A percentile compares a stretch with the other conserved stretches of the same genome.
Evolutionary conservation across 2,329 filamentous ascomycete species (phyloP).

Genomic region (Lecanicillium sp.): DNA sequence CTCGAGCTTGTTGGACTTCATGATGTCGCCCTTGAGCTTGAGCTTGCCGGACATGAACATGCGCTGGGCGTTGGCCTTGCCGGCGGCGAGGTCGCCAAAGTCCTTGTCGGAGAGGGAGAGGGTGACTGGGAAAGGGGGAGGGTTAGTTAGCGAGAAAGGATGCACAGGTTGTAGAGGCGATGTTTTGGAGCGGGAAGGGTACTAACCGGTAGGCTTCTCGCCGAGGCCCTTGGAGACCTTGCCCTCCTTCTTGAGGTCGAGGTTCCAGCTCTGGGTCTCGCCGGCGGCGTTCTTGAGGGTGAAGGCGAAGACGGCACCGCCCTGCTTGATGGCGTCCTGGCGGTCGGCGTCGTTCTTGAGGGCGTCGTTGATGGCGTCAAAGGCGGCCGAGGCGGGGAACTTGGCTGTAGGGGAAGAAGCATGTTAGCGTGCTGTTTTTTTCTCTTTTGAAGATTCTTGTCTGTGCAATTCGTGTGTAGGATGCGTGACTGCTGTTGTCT

Average conservation of each 20-base stretch:
- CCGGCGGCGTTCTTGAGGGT: constrained; percentile 82
- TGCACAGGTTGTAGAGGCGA: background rate
- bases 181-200: no score
- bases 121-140: constrained; percentile 57
- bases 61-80: constrained; percentile 89
- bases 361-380: constrained; percentile 75
- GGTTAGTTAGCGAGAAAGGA: constrained; percentile 9
- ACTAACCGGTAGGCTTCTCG: constrained; percentile 75
- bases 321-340: constrained; percentile 85
- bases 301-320: constrained; percentile 83
- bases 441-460: background rate
- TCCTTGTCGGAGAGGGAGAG: constrained; percentile 77
- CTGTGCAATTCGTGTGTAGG: background rate
- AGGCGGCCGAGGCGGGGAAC: constrained; percentile 86
- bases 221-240: constrained; percentile 71
- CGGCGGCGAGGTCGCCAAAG: constrained; percentile 74
- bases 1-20: constrained; percentile 98
- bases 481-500: background rate
- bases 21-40: constrained; percentile 96
- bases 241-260: constrained; percentile 90
- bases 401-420: constrained; percentile 51
- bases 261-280: constrained; percentile 81
- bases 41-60: constrained; percentile 98
- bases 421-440: constrained; percentile 1
- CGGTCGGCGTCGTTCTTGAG: constrained; percentile 67